Evolutionary conservation across 306 rosid genomes (phyloP), one percentile per base, ranked within the genome.

Genomic region (Gleditsia sinensis): DNA sequence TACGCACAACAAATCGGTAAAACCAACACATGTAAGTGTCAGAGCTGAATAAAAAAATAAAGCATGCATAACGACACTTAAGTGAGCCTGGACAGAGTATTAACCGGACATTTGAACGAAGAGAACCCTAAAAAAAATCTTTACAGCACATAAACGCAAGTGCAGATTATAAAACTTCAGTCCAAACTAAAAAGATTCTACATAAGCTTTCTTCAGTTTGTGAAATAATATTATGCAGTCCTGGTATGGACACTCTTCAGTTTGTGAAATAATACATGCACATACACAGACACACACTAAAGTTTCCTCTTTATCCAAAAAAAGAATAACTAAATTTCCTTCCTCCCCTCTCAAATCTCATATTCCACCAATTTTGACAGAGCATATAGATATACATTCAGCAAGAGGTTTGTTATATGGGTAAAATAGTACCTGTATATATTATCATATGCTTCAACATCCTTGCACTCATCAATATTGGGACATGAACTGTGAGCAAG

Each of bases 401-500:
- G 67, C 23, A 58, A 51, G 24, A 77, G 55, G 37, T 12, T 7
- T 55, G 67, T 69, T 37, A 40, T 39, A 36, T 40, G 61, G 55
- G 69, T 54, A 59, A 77, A 69, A 13, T 20, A 33, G 71, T 87
- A 90, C 99, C 97, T 79, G 91, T 90, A 94, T 83, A 86, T 62
- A 39, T 67, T 79, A 72, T 90, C 89, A 66, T 81, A 94, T 51
- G 91, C 92, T 81, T 88, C 83, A 78, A 86, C 91, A 73, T 92
- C 97, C 88, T 87, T 92, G 89, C 92, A 88, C 76, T 92, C 97
- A 61, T 92, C 98, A 84, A 90, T 57, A 74, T 87, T 78, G 68
- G 99, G 99, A 60, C 99, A 94, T 49, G 88, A 81, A 87, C 80
- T 82, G 87, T 89, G 96, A 70, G 98, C 99, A 86, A 94, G 92